phyloP scores from a whole-genome alignment of 305 asterid species.

The Solanum hybrid region DNA sequence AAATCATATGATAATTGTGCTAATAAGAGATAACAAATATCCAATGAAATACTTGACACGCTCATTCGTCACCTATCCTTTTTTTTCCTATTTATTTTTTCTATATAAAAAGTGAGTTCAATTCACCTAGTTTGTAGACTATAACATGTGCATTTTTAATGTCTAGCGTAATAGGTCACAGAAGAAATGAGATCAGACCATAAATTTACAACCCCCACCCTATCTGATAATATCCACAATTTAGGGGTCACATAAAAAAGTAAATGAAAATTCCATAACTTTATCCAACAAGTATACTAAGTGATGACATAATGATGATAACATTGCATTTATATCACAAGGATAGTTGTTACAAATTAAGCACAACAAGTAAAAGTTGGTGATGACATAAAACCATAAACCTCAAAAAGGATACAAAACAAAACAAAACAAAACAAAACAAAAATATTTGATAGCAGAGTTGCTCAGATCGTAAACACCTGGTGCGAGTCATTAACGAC shows the following conservation, averaged over 20 bases:
- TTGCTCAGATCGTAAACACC: background rate
- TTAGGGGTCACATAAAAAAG: background rate
- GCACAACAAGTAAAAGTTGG: background rate
- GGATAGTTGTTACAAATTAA: background rate
- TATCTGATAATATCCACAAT: background rate
- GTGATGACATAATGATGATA: background rate
- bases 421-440: background rate
- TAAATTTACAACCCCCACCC: background rate
- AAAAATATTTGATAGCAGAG: background rate
- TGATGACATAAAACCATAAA: background rate
- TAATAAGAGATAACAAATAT: no score
- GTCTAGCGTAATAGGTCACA: background rate
- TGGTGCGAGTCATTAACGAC: background rate
- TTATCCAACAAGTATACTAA: background rate
- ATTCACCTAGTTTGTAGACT: background rate
- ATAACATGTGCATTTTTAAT: background rate
- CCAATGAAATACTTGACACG: fast-evolving
- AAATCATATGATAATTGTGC: background rate
- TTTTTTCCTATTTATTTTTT: background rate
- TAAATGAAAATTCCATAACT: background rate
- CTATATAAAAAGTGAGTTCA: background rate
- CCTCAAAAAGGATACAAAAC: background rate
- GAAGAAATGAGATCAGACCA: background rate
- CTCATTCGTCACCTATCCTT: background rate
- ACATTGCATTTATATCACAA: background rate